Base-by-base conservation (phyloP, 192 early-diverging fungal genomes). In the Podila horticola region DNA sequence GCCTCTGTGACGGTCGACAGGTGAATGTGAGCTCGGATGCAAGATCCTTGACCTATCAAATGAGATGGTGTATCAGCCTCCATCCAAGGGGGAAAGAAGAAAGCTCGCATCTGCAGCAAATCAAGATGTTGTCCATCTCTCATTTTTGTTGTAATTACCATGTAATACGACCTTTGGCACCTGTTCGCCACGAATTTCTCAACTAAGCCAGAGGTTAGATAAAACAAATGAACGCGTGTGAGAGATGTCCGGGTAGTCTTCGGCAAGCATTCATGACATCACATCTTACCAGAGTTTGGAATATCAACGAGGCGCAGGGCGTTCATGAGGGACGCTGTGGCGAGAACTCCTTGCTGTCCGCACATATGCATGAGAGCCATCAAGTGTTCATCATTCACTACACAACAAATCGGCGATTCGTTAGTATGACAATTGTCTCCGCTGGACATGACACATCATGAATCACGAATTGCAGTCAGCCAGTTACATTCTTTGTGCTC, bases 281-380 rank as follows among this genome's bases (percentile, higher is more conserved):
- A 2, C 17, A 9, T 19, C 8, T 62, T 34, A 72, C 76, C 70
- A 51, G 70, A 63, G 29, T 64, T 66, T 6, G 70, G 64, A 15
- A 67, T 72, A 58, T 79, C 76, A 52, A 79, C 22, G 6, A 79
- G 61, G 28, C 76, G 76, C 33, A 79, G 71, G n/a, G 76, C 76
- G 8, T 52, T 41, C 76, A 79, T 62, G 12, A 79, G 60, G 8
- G 60, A 66, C 5, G 70, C 13, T 12, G 49, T 63, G 9, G 76
- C 28, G 50, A 72, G n/a, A 30, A 69, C 61, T 58, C 60, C 76
- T 13, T 62, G 65, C 12, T 38, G 65, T 7, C 70, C 38, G 26
- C 64, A 67, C 22, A 79, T 28, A 29, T 68, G 64, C 76, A 79
- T 79, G 33, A 79, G 31, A 2, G 51, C 24, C 69, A 79, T 63